These are phyloP conservation scores for Pneumocystis jirovecii DNA, from an alignment of 1,139 yeast species.

Conservation along the genomic window DNA sequence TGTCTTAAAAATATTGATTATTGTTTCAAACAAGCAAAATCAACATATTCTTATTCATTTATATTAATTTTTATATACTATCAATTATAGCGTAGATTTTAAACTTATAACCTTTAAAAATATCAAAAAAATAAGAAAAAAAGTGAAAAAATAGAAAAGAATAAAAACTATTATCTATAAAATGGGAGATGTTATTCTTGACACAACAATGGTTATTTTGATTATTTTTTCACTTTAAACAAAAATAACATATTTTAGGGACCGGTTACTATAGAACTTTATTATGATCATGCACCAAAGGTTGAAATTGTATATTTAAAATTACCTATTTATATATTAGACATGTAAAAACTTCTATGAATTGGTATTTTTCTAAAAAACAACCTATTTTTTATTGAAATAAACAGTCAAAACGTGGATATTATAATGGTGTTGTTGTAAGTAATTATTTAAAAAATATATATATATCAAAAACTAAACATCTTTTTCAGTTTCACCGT, in stretches of 20 bases:
- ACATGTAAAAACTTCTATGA: constrained; percentile 21
- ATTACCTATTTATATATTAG: constrained; percentile 1
- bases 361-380: constrained; percentile 11
- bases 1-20: not conserved
- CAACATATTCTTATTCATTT: not conserved
- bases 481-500: constrained; percentile 26
- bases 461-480: not conserved
- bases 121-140: not conserved
- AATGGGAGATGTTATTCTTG: not conserved
- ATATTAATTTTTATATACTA: not conserved
- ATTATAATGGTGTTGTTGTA: constrained; percentile 19
- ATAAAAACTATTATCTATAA: not conserved
- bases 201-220: not conserved
- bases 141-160: not conserved
- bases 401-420: constrained; percentile 17
- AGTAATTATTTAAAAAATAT: not conserved
- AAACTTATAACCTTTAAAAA: not conserved
- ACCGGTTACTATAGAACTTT: constrained; percentile 20
- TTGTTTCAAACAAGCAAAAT: not conserved
- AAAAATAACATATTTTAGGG: constrained; percentile 15
- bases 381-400: not conserved
- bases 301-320: constrained; percentile 2
- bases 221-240: not conserved
- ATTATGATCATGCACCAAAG: constrained; percentile 22
- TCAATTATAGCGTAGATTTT: too few species aligned